Evolutionary conservation across 2,329 filamentous ascomycete species (phyloP), one percentile per base, ranked within the genome.

Genomic region (Calonectria honghensis): DNA sequence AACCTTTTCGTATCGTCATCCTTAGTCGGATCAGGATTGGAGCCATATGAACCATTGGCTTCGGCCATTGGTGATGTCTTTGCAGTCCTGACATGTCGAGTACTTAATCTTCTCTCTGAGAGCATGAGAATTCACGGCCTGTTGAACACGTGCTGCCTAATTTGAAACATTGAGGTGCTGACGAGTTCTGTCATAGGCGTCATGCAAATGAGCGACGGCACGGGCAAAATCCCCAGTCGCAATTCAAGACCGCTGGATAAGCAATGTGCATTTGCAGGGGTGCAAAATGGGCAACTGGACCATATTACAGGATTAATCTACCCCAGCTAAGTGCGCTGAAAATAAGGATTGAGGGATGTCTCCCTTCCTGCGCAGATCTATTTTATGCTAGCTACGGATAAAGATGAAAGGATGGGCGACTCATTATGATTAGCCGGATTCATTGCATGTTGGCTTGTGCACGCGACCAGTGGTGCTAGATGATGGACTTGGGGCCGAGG

Each of bases 1-100:
- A 96, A 89, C 85, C 85, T 90, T 90, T 87, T 76, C 57, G 80
- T 96, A 96, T 96, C 94, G 95, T 97, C 95, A 97, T 98, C 95
- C 95, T 97, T 97, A 97, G 95, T 89, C 95, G 91, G 93, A 97
- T 85, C 82, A 75, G 76, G 78, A 77, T 77, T 79, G 76, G 76
- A 77, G 80, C 76, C 76, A 79, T 75, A 86, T 64, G 85, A 86
- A 74, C 79, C 79, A 84, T 78, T 79, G 70, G 79, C 80, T 76
- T 77, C 54, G 72, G 76, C 77, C 68, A 66, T 78, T 82, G 80
- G 78, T 75, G 85, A 85, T 77, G 78, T 74, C 76, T 81, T 77
- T 73, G 76, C 77, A 81, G 81, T 80, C 77, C 74, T 80, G 84
- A 84, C 79, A 84, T 89, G 88, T 87, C 86, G 88, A 89, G 83